These are phyloP conservation scores for Paramecium primaurelia DNA, from an alignment of 73 alveolate genomes.

Conservation along the genomic window DNA sequence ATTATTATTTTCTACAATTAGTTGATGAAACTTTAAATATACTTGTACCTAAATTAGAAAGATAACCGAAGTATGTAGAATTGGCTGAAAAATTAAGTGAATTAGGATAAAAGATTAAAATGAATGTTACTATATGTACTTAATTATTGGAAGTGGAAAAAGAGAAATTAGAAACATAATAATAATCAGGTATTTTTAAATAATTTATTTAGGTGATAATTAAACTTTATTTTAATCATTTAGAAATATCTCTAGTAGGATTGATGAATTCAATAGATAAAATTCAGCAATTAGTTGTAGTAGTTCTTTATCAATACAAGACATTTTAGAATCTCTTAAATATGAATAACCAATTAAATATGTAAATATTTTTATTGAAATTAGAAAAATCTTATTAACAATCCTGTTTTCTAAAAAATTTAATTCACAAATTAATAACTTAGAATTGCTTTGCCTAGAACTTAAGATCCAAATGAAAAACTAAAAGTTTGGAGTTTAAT, in stretches of 20 bases:
- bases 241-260: background rate
- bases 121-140: background rate
- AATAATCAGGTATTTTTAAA: background rate
- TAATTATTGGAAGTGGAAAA: slow-evolving; percentile 19
- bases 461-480: slow-evolving; percentile 70
- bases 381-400: slow-evolving; percentile 29
- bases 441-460: slow-evolving; percentile 55
- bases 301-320: background rate
- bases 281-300: background rate
- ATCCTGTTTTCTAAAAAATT: slow-evolving; percentile 55
- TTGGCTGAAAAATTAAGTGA: slow-evolving; percentile 14
- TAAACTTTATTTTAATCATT: slow-evolving; percentile 11
- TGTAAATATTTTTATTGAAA: background rate
- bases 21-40: slow-evolving; percentile 56
- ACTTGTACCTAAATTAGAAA: slow-evolving; percentile 37
- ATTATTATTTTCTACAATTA: background rate
- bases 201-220: background rate
- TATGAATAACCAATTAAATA: slow-evolving; percentile 4
- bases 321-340: background rate
- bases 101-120: background rate
- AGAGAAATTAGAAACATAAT: background rate
- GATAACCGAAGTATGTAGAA: background rate
- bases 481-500: slow-evolving; percentile 79
- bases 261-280: background rate
- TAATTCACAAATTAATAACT: slow-evolving; percentile 36